Evolutionary conservation across 352 stramenopile genomes (phyloP), one percentile per base, ranked within the genome.

Genomic region (Globisporangium iwayamae): DNA sequence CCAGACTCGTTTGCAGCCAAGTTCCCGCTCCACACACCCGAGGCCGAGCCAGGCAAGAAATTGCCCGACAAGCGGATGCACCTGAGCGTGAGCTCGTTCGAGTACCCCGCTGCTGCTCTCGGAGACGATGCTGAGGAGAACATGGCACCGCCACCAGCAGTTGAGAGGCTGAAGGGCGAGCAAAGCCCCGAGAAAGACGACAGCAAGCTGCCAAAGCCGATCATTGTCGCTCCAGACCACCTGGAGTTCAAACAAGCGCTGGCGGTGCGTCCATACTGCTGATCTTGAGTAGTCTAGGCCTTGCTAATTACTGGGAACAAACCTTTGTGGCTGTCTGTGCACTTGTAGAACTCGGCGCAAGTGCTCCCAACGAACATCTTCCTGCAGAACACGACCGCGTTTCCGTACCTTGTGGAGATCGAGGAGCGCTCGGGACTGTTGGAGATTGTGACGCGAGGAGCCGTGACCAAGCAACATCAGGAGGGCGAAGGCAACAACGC

Each of bases 361-460:
- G 66, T 79, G 34, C 68, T 83, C 20, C 79, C 86, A 0, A 83
- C 77, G 8, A 94, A 93, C 57, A 75, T 94, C 18, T 93, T 91
- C 39, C 60, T 94, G 4, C 81, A 92, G 55, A 94, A 94, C 67
- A 85, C 72, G 34, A 87, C 83, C 2, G 20, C 72, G 11, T 82
- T 66, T 8, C 72, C 79, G 11, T 86, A 86, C 66, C 64, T 79
- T 8, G 75, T 91, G 2, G 67, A 90, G 59, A 83, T 94, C 25
- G 65, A 85, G 14, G 82, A 90, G 46, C 69, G 62, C 4, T 83
- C 71, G 0, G 75, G 80, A 2, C 68, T 83, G 53, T 53, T 93
- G 10, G 75, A 90, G 63, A 76, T 93, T 53, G 75, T 93, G 22
- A 89, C 78, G 7, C 54, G 82, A 73, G 59, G 52, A 39, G 0